Evolutionary conservation across 257 asterid species (phyloP).

Genomic region (Penstemon barbatus): DNA sequence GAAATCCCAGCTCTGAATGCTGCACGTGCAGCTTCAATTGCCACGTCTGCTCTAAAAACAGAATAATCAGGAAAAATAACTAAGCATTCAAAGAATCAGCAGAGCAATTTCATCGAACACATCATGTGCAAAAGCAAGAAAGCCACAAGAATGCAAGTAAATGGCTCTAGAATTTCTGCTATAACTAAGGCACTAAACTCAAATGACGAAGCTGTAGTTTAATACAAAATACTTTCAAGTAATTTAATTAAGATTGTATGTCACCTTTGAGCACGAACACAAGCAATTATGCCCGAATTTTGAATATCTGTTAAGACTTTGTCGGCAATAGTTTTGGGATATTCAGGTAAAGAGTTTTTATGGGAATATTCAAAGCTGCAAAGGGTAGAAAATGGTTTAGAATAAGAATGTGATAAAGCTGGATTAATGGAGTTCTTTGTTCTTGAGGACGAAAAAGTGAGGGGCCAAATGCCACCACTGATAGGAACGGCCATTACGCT

Average conservation of each 20-base stretch:
- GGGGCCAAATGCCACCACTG: constrained; percentile 18
- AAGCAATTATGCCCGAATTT: constrained; percentile 71
- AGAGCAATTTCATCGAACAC: background rate
- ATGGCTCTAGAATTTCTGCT: constrained; percentile 53
- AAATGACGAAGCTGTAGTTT: too few relatives aligned
- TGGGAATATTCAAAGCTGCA: constrained; percentile 26
- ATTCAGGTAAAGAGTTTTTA: constrained; percentile 10
- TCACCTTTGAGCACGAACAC: constrained; percentile 78
- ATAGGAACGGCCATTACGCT: constrained; percentile 17
- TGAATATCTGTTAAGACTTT: constrained; percentile 52
- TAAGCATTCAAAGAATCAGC: background rate
- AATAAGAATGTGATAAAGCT: constrained; percentile 7
- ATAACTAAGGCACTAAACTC: constrained; percentile 26
- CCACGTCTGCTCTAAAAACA: constrained; percentile 73
- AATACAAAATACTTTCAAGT: too few relatives aligned
- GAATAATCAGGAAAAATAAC: constrained; percentile 23
- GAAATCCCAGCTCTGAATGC: constrained; percentile 69
- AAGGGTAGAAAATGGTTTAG: background rate
- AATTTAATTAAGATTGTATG: too few relatives aligned
- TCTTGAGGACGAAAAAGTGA: constrained; percentile 16
- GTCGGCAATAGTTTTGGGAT: constrained; percentile 37
- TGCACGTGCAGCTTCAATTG: constrained; percentile 78
- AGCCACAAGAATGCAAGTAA: constrained; percentile 75
- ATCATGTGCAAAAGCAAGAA: background rate
- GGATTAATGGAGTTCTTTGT: constrained; percentile 7